Base-by-base conservation (phyloP, 352 stramenopile species). In the Elongisporangium prolatum region DNA sequence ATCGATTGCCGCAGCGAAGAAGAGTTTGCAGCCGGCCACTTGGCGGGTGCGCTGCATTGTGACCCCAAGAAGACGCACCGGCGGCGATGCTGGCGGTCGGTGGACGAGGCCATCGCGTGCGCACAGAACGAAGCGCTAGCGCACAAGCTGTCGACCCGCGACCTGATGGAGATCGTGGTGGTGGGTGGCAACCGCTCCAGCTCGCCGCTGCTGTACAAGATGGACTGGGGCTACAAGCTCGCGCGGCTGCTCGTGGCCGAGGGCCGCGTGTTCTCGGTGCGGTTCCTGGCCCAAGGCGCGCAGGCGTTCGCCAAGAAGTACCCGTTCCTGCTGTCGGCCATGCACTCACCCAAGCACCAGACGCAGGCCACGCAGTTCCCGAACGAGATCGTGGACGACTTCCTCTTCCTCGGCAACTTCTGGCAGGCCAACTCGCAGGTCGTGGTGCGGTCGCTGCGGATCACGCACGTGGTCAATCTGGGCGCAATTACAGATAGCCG, bases 401-500 rank as follows among this genome's bases (percentile, higher is more conserved):
- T 89, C n/a, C 60, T 92, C 17, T 92, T 72, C 22, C 61, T 92
- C 18, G 83, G 83, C 59, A 92, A 90, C 64, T 90, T 87, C 57
- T 92, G 83, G 83, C 83, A 92, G 68, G 83, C 83, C 28, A 87
- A 85, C 48, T 80, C 80, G n/a, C 24, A 63, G 0, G 64, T 75
- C 10, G 74, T 88, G 21, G 64, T 90, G n/a, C 37, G 61, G 3
- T 69, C 74, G 17, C 65, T 92, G 25, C 51, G 74, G 44, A 89
- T 92, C 63, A 90, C 83, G 2, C 80, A 92, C 62, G 58, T 92
- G 9, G 67, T 90, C 37, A 92, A 92, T 60, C 77, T 90, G 68
- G 80, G 80, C 18, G 80, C 80, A 9, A 79, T 84, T 25, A 86
- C 68, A 0, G 71, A 79, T 21, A 69, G 86, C 52, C 80, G 80